A percentile compares a stretch with the other conserved stretches of the same genome.
phyloP scores from a whole-genome alignment of 106 monocot species.

The Acorus calamus region DNA sequence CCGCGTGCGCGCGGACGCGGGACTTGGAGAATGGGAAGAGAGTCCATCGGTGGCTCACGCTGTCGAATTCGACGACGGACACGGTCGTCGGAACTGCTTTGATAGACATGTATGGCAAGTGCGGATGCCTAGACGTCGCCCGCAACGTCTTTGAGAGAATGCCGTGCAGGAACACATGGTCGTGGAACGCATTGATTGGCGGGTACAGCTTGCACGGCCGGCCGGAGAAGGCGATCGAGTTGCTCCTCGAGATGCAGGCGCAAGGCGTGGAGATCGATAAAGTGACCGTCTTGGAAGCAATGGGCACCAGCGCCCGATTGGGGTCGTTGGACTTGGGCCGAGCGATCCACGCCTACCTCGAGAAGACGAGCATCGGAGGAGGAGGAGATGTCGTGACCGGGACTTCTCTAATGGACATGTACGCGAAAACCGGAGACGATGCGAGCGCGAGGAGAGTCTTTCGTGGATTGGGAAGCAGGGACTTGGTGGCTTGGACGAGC shows the following conservation, averaged over 20 bases:
- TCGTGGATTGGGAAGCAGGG: constrained; percentile 8
- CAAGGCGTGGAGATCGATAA: constrained; percentile 17
- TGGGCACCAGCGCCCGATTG: constrained; percentile 19
- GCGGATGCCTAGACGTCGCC: constrained; percentile 24
- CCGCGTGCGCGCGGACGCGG: constrained; percentile 21
- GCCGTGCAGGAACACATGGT: constrained; percentile 14
- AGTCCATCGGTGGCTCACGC: constrained; percentile 4
- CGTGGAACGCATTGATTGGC: constrained; percentile 41
- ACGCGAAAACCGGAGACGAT: constrained; percentile 27
- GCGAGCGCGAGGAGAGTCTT: constrained; percentile 16
- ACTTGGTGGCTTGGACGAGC: constrained; percentile 34
- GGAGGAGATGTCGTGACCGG: constrained; percentile 2
- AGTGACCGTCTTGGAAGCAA: constrained; percentile 20
- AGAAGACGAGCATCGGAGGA: constrained; percentile 3
- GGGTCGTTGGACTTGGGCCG: constrained; percentile 8
- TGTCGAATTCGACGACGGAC: constrained; percentile 5
- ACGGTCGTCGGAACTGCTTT: constrained; percentile 21
- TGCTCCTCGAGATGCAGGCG: constrained; percentile 12
- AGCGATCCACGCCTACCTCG: constrained; percentile 21
- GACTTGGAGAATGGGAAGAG: constrained; percentile 21
- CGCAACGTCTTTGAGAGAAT: constrained; percentile 24
- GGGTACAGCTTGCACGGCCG: constrained; percentile 17
- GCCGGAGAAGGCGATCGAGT: constrained; percentile 1
- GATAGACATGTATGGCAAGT: constrained; percentile 29
- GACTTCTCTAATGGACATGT: constrained; percentile 29